phyloP scores from a whole-genome alignment of 257 asterid genomes.

The Fraxinus pennsylvanica region DNA sequence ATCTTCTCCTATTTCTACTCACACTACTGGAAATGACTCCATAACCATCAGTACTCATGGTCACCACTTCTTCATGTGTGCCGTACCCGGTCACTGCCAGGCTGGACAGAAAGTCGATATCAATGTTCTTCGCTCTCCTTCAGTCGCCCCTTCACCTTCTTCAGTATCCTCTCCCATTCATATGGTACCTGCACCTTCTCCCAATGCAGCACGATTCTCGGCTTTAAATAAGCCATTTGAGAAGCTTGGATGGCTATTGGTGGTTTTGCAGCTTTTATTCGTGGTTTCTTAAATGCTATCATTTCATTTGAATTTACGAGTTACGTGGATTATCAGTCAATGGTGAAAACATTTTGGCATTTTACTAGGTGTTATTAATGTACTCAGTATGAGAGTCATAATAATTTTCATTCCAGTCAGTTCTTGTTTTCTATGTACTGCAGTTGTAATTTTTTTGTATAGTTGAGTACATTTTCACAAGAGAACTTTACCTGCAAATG shows the following conservation, averaged over 20 bases:
- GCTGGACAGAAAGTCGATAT: slow-evolving; percentile 83
- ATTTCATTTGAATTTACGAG: background rate
- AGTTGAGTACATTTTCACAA: slow-evolving; percentile 2
- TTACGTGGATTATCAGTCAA: background rate
- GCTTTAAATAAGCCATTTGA: slow-evolving; percentile 13
- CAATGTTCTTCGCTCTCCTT: slow-evolving; percentile 48
- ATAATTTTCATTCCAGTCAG: background rate
- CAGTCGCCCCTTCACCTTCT: slow-evolving; percentile 43
- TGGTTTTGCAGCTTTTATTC: slow-evolving; percentile 26
- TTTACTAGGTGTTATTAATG: slow-evolving; percentile 3
- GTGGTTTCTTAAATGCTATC: slow-evolving; percentile 5
- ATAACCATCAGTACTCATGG: slow-evolving; percentile 55
- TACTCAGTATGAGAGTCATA: background rate
- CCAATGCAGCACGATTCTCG: slow-evolving; percentile 37
- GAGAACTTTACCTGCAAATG: slow-evolving; percentile 13
- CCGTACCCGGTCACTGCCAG: slow-evolving; percentile 85
- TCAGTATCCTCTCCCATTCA: slow-evolving; percentile 39
- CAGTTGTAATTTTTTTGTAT: background rate
- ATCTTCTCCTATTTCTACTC: slow-evolving; percentile 69
- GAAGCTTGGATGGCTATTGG: slow-evolving; percentile 25
- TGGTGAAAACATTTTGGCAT: background rate
- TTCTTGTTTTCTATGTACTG: background rate
- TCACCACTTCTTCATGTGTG: slow-evolving; percentile 80
- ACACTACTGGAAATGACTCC: slow-evolving; percentile 80
- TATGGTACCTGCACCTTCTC: slow-evolving; percentile 56